Evolutionary conservation across 805 yeast species (phyloP), one percentile per base, ranked within the genome.

Genomic region (Metschnikowia matae): DNA sequence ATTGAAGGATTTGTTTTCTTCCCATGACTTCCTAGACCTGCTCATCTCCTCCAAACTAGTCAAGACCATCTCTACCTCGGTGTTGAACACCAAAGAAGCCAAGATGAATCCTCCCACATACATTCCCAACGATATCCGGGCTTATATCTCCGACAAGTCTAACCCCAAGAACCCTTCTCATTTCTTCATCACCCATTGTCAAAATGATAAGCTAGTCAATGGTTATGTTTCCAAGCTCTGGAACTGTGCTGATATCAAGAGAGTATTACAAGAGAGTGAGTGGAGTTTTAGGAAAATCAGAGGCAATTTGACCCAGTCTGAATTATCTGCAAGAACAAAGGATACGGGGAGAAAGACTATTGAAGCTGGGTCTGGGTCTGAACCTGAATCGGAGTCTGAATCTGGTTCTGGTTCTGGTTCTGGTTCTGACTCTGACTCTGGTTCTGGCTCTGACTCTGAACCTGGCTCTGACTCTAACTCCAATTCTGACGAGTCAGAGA

Each of bases 201-300:
- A 73, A 55, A 57, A 62, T 48, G 64, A 69, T 54, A 70, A 69
- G 54, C 66, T 54, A 6, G 47, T 74, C 36, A 81, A 83, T 59
- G 74, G 71, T 48, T 59, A 74, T 42, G 64, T 83, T 48, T 79
- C 84, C 4, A 72, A 62, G 46, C 43, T 79, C 14, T 78, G 77
- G 73, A 79, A 80, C 54, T 68, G 66, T 56, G 71, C 71, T 52
- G 57, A 62, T 7, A 57, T 77, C n/a, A 73, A 71, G 54, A 61
- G 61, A 36, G 40, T 68, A 37, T 51, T 71, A 38, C 56, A 46
- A n/a, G 73, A 70, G 54, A 58, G 75, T 60, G 68, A 79, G 58
- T 70, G 70, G 81, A 50, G 72, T 44, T 67, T 78, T 54, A 73
- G 73, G 36, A 70, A 77, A 39, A 70, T 75, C n/a, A 73, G 81